A percentile compares a stretch with the other conserved stretches of the same genome.
These are phyloP conservation scores for Farysia itapuensis DNA, from an alignment of 1,284 basidiomycete species.

Conservation along the genomic window DNA sequence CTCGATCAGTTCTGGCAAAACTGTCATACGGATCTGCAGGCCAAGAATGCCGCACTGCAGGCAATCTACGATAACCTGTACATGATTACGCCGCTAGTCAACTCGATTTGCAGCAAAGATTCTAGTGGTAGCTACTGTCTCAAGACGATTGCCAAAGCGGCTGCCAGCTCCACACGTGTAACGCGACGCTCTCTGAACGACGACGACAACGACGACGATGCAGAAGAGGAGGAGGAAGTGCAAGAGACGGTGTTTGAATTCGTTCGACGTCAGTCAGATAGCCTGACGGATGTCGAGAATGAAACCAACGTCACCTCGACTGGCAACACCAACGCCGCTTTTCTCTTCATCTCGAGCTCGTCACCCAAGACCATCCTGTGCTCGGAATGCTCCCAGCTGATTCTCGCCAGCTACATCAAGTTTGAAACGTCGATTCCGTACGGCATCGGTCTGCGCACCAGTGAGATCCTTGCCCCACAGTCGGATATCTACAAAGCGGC, in stretches of 20 bases:
- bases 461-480: constrained; percentile 40
- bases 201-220: constrained; percentile 3
- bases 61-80: constrained; percentile 52
- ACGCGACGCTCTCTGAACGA: constrained; percentile 1
- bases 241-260: not conserved
- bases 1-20: constrained; percentile 42
- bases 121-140: constrained; percentile 39
- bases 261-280: not conserved
- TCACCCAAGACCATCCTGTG: constrained; percentile 44
- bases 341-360: constrained; percentile 44
- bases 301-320: constrained; percentile 4
- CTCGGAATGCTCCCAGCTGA: constrained; percentile 44
- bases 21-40: constrained; percentile 41
- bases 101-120: constrained; percentile 49
- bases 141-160: constrained; percentile 36
- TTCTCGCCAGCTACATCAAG: constrained; percentile 49
- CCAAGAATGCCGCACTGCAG: constrained; percentile 19
- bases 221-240: not conserved
- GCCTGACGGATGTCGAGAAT: not conserved
- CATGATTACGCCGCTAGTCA: constrained; percentile 49
- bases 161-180: constrained; percentile 3
- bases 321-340: constrained; percentile 44
- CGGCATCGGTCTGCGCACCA: constrained; percentile 45
- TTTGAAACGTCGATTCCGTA: constrained; percentile 54
- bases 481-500: constrained; percentile 42